Base-by-base conservation (phyloP, 495 filamentous ascomycete species). In the Diplogelasinospora grovesii region DNA sequence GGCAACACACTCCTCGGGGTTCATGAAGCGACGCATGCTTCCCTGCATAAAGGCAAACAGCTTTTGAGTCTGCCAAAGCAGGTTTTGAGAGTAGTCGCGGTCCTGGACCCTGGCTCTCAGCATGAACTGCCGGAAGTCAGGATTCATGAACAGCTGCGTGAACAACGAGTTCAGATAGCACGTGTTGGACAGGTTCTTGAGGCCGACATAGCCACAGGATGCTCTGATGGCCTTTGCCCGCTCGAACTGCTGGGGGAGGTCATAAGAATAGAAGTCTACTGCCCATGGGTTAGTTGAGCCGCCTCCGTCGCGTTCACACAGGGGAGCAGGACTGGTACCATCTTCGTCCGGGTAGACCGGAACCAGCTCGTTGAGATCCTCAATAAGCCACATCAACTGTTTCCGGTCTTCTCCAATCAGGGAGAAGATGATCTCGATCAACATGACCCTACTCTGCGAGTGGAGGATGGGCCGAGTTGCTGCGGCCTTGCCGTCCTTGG, bases 111-210 rank as follows among this genome's bases (percentile, higher is more conserved):
- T 52, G 24, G 69, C 66, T 30, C 73, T 64, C 25, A 96, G 69
- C 50, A 97, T 85, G 61, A 96, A 95, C 23, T 78, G 74, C 9
- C 92, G 79, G 50, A 99, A 96, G 19, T 77, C 73, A 24, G 85
- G 61, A 54, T 99, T 97, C 89, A 96, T 96, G 68, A 93, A 99
- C 1, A 99, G 79, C 55, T 97, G 93, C 2, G 88, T 92, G 45
- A 97, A 76, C 4, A 99, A 70, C 0, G 92, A 97, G 63, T 97
- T 97, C 60, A 97, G 71, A 56, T 99, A 99, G 65, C 92, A 99
- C 5, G 92, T 97, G 55, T 95, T 95, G 4, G 89, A 90, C 2
- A 97, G 73, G 54, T 99, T 99, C 43, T 69, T 73, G 2, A 99
- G 61, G 3, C 92, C 92, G 13, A 85, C 79, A 53, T 93, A 90